Evolutionary conservation across 352 stramenopile genomes (phyloP), one percentile per base, ranked within the genome.

Genomic region (Pythium sukuiense): DNA sequence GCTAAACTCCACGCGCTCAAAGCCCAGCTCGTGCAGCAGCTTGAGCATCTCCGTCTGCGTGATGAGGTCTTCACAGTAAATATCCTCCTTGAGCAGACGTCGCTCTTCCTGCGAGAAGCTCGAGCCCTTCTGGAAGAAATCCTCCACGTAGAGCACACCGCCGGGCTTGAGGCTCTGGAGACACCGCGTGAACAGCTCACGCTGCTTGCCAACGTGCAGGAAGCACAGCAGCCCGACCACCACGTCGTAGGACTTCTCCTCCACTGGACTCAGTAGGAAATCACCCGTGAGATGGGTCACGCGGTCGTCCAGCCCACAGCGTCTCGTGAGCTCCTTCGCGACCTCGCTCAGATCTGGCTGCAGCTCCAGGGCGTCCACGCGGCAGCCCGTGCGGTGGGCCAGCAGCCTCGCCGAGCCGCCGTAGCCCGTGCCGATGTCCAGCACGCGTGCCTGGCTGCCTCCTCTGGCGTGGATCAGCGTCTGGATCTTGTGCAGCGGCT

Each of bases 401-500:
- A 97, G 69, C 72, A 97, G 81, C 18, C 92, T 74, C 35, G 88
- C 92, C 5, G 89, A 96, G 59, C 89, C 87, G 62, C 92, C 92
- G 65, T 95, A 95, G 20, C 92, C 92, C 58, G 89, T 92, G 57
- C 90, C 92, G 43, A 98, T 85, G 68, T 97, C 90, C 50, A 97
- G 75, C 55, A 97, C 88, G 16, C 52, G 66, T 30, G 49, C 57
- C 18, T 41, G 53, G 50, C 14, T n/a, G 9, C 24, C 7, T 8
- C 52, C 76, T 55, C 70, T 71, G 26, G 43, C 60, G 30, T 35
- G 58, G 33, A 85, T 70, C 24, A 92, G 72, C 48, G 67, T 29
- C 45, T 83, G 71, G 16, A 90, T 76, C 61, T 60, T 69, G n/a
- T 75, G 68, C 8, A 89, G 72, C 12, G 81, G 79, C 57, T 89